Conservation (phyloP, 192 early-diverging fungal species). For the Backusella psychrophila region DNA sequence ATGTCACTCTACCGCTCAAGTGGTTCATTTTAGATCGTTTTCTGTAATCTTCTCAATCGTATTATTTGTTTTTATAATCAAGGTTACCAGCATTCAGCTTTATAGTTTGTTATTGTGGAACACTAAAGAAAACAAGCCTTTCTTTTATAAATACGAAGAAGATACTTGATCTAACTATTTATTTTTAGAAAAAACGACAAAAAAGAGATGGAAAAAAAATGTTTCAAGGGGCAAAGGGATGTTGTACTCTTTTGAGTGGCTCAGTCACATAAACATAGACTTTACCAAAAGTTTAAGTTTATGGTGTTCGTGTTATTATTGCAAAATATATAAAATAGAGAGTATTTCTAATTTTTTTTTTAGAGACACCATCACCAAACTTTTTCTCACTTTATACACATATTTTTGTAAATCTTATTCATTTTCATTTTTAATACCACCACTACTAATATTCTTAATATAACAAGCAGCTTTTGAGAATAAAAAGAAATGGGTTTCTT, state of each 20-base stretch:
- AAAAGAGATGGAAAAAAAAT: neutral
- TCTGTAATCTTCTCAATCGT: neutral
- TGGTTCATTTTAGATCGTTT: neutral
- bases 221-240: neutral
- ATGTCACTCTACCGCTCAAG: too few relatives aligned
- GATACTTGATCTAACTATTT: neutral
- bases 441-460: neutral
- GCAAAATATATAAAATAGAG: neutral
- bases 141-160: neutral
- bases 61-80: neutral
- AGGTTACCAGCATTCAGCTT: neutral
- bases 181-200: neutral
- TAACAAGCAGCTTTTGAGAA: neutral
- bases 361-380: neutral
- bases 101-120: constrained; percentile 6
- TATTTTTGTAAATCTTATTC: neutral
- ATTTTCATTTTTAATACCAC: neutral
- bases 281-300: neutral
- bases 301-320: neutral
- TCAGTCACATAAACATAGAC: neutral
- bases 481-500: neutral
- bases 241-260: neutral
- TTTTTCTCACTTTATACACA: neutral
- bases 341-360: neutral
- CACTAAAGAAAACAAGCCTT: neutral